Percentiles rank a stretch among this genome's conserved stretches.
phyloP scores from a whole-genome alignment of 2,329 filamentous ascomycete species.

The Cladophialophora chaetospira region DNA sequence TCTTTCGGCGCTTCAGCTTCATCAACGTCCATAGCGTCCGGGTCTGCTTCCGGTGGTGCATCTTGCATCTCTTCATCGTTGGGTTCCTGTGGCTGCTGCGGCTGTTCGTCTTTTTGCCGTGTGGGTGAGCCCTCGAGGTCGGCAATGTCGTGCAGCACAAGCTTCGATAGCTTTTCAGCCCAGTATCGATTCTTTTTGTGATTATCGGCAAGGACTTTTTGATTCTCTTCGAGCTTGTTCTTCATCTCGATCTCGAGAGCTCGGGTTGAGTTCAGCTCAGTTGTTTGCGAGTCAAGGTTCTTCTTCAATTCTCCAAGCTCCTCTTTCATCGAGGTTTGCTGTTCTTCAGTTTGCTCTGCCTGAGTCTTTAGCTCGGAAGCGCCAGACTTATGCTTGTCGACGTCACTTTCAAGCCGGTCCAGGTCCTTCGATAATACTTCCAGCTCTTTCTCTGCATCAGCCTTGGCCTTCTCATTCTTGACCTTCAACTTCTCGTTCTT shows the following conservation, averaged over 20 bases:
- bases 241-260: conserved; percentile 96
- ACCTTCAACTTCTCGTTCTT: conserved; percentile 91
- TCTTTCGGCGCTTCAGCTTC: conserved; percentile 58
- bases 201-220: conserved; percentile 84
- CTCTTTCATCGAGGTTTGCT: conserved; percentile 74
- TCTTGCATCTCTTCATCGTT: conserved; percentile 32
- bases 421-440: conserved; percentile 71
- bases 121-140: conserved; percentile 52
- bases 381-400: conserved; percentile 73
- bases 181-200: conserved; percentile 82
- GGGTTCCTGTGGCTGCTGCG: neutral
- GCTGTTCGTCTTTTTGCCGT: conserved; percentile 10
- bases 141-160: conserved; percentile 77
- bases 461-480: conserved; percentile 83
- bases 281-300: conserved; percentile 81
- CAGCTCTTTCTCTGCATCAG: conserved; percentile 77
- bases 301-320: conserved; percentile 77
- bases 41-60: conserved; percentile 76
- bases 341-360: conserved; percentile 78
- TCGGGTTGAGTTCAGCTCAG: conserved; percentile 84
- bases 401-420: conserved; percentile 75
- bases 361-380: conserved; percentile 71
- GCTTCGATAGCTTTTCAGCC: conserved; percentile 85
- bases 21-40: conserved; percentile 34
- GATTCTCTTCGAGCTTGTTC: conserved; percentile 95